A percentile compares a stretch with the other conserved stretches of the same genome.
phyloP scores from a whole-genome alignment of 441 rosid genomes.

The Euphorbia celastroides region DNA sequence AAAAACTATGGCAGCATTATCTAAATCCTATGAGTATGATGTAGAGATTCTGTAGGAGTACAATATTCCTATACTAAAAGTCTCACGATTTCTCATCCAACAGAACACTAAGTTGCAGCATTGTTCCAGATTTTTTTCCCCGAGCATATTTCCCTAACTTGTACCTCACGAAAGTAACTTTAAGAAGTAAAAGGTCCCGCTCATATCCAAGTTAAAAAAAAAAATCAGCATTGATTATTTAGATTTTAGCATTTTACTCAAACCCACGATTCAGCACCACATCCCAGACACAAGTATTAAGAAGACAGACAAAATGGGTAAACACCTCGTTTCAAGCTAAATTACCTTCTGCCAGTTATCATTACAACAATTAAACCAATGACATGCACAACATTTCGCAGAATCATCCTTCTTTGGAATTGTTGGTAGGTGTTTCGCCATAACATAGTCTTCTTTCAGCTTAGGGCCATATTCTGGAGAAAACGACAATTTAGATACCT shows the following conservation, averaged over 20 bases:
- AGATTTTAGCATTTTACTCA: not conserved
- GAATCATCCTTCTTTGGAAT: slow-evolving; percentile 46
- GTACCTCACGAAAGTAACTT: not conserved
- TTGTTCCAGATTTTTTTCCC: not conserved
- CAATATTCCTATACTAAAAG: not conserved
- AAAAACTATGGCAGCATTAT: not conserved
- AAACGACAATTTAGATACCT: slow-evolving; percentile 95
- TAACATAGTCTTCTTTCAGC: slow-evolving; percentile 85
- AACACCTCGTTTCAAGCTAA: slow-evolving; percentile 5
- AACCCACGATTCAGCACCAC: slow-evolving; percentile 3
- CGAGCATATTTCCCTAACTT: not conserved
- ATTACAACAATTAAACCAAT: slow-evolving; percentile 70
- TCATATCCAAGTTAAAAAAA: not conserved
- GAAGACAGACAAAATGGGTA: not conserved
- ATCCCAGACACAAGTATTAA: not conserved
- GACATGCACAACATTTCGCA: slow-evolving; percentile 58
- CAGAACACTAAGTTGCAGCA: not conserved
- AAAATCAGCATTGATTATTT: not conserved
- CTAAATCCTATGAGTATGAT: not conserved
- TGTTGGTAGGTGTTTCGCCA: slow-evolving; percentile 87
- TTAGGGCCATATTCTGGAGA: slow-evolving; percentile 90
- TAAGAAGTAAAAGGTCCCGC: not conserved
- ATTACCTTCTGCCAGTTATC: slow-evolving; percentile 93
- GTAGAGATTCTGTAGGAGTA: not conserved
- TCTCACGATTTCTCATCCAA: slow-evolving; percentile 10